Evolutionary conservation across 2,329 filamentous ascomycete species (phyloP), one percentile per base, ranked within the genome.

Genomic region (Aureobasidium sp.): DNA sequence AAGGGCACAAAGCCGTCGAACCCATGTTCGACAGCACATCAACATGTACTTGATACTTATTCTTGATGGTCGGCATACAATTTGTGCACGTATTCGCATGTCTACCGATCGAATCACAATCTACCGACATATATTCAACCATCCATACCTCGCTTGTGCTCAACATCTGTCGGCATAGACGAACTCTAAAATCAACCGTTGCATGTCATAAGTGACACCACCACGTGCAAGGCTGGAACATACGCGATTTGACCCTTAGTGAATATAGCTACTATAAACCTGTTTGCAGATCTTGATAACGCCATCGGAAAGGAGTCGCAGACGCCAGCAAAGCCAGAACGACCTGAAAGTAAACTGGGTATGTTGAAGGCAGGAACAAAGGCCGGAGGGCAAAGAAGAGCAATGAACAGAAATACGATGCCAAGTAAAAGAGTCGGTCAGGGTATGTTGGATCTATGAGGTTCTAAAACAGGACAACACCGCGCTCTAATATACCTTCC

Each of bases 381-480:
- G 34, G 10, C 34, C 10, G 20, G 46, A 29, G 32, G 13, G 27
- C 34, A 13, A n/a, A 41, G 17, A 39, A 20, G 34, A 44, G 27
- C 24, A 43, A n/a, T 9, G 17, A 26, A 43, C 44, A 20, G 12
- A 60, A 43, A 34, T 10, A 9, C n/a, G 32, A 47, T 48, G 44
- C 44, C 43, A 60, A 60, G 37, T 39, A 26, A 51, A 60, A 60
- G 20, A 26, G 24, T 50, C 44, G 34, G 46, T 34, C 39, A 51
- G 57, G 46, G 37, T 50, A 50, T 50, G 57, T 60, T 59, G 41
- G n/a, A 36, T 60, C 57, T 60, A 60, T 51, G 36, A 39, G 44
- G 36, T 47, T 60, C 57, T 60, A 60, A 59, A 59, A 60, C 37
- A 50, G 37, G 46, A 60, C 57, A 60, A 60, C 57, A 60, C 57